Percentiles rank a stretch among this genome's conserved stretches.
phyloP scores from a whole-genome alignment of 352 stramenopile genomes.

The Pythium plurisporium region DNA sequence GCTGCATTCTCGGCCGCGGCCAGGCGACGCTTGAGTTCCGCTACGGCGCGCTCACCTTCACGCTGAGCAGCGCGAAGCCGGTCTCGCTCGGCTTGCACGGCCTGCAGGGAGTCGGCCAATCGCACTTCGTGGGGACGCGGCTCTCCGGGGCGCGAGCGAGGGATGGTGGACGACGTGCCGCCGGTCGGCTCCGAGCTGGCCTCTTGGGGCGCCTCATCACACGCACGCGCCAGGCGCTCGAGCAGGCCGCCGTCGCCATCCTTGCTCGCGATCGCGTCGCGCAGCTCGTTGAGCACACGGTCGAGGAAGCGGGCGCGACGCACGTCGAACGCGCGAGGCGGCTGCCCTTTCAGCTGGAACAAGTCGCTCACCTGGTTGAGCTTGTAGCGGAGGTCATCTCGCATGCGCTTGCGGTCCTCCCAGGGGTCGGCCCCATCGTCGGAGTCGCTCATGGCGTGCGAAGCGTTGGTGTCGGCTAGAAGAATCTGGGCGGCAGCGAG shows the following conservation, averaged over 20 bases:
- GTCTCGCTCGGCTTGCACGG: background rate
- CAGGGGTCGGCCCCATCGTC: background rate
- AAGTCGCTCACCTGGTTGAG: background rate
- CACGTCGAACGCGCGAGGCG: background rate
- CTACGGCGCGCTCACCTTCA: background rate
- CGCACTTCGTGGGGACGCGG: background rate
- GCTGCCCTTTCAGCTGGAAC: background rate
- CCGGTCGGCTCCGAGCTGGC: no score
- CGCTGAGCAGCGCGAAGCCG: background rate
- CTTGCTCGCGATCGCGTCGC: background rate
- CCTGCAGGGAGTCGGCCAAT: background rate
- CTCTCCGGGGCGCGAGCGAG: background rate
- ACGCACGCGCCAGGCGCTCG: background rate
- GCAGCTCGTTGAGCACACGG: background rate
- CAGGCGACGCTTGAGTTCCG: background rate
- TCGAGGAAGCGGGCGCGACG: background rate
- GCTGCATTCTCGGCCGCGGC: background rate
- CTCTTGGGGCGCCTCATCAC: no score
- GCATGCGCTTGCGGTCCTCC: constrained; percentile 1
- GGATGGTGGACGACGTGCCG: no score
- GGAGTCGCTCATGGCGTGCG: constrained; percentile 1
- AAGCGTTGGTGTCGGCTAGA: background rate
- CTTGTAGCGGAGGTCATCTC: background rate
- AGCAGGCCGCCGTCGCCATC: background rate
- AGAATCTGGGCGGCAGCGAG: no score